Evolutionary conservation across 2,329 filamentous ascomycete species (phyloP).

Genomic region (Penicillium frequentans): DNA sequence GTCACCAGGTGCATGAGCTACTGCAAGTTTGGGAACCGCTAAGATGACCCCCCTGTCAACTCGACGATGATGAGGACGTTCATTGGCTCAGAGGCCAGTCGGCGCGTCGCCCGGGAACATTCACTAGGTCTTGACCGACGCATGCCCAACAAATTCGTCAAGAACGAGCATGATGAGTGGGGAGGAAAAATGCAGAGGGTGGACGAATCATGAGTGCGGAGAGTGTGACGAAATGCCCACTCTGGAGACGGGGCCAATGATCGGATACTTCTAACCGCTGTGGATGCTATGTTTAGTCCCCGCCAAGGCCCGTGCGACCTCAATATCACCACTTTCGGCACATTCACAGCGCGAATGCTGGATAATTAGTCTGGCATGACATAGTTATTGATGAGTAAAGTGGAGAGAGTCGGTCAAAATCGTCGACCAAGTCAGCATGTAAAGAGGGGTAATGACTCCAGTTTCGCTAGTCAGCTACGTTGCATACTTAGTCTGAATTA

Average conservation of each 20-base stretch:
- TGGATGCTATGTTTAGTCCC: constrained; percentile 32
- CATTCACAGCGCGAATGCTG: not conserved
- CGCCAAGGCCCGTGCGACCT: constrained; percentile 11
- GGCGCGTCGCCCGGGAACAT: constrained; percentile 23
- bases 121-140: constrained; percentile 1
- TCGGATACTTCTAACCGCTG: constrained; percentile 28
- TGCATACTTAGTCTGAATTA: constrained; percentile 1
- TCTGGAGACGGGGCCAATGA: constrained; percentile 20
- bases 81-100: constrained; percentile 16
- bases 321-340: constrained; percentile 11
- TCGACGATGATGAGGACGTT: not conserved
- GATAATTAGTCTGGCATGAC: constrained; percentile 1
- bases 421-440: not conserved
- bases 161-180: not conserved
- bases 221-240: constrained; percentile 25
- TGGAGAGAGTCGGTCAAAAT: not conserved
- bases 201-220: constrained; percentile 12
- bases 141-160: constrained; percentile 18
- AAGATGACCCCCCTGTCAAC: constrained; percentile 12
- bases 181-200: constrained; percentile 1
- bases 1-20: constrained; percentile 29
- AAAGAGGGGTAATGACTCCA: constrained; percentile 1
- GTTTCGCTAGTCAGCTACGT: not conserved
- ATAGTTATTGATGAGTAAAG: not conserved
- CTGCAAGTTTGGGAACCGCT: constrained; percentile 33